Conservation (phyloP, 83 land plant genomes). For the Picea abies region DNA sequence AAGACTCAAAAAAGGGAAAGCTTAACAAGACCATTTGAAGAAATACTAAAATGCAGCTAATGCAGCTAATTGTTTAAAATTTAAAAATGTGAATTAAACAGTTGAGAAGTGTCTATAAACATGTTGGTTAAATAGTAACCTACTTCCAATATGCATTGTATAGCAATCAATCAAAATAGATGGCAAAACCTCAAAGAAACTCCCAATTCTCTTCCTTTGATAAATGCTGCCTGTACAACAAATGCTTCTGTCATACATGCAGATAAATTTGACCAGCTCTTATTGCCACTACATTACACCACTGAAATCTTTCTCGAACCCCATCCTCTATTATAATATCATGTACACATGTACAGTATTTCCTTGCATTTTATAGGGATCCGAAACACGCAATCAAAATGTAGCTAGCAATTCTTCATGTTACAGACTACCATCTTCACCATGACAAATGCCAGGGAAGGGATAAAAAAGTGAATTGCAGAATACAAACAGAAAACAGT, state of each 20-base stretch:
- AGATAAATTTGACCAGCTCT: constrained; percentile 15
- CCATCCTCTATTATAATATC: constrained; percentile 14
- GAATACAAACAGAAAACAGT: constrained; percentile 14
- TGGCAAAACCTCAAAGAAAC: constrained; percentile 12
- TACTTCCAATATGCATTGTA: constrained; percentile 1
- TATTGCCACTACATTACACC: constrained; percentile 20
- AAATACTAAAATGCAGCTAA: constrained; percentile 8
- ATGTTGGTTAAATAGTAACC: neutral
- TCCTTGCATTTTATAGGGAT: constrained; percentile 10
- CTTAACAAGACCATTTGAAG: neutral
- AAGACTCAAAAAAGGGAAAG: neutral
- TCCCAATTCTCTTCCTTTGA: constrained; percentile 9
- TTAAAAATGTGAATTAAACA: neutral
- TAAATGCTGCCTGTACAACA: constrained; percentile 11
- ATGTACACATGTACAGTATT: constrained; percentile 16
- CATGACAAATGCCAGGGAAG: constrained; percentile 7
- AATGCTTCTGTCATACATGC: constrained; percentile 18
- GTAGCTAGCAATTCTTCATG: constrained; percentile 17
- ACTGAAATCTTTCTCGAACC: constrained; percentile 14
- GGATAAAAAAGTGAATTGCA: constrained; percentile 10
- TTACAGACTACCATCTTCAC: constrained; percentile 9
- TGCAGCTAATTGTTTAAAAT: constrained; percentile 6
- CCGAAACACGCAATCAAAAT: constrained; percentile 16
- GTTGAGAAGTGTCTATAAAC: neutral
- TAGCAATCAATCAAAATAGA: constrained; percentile 10